Base-by-base conservation (phyloP, 2,329 filamentous ascomycete genomes). In the Cryphonectria japonica region DNA sequence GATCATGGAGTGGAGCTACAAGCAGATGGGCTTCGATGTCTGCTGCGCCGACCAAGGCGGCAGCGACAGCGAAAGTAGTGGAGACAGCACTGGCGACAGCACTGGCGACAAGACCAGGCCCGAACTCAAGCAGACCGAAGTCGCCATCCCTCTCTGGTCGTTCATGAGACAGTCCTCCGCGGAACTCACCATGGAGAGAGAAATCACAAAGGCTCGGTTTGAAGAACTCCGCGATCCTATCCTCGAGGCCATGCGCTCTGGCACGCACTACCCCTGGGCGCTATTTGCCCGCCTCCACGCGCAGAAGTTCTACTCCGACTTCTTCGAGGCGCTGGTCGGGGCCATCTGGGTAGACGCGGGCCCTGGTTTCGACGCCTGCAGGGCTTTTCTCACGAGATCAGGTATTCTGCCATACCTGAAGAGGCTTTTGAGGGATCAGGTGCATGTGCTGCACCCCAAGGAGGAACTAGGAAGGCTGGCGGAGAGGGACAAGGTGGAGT, bases 261-360 rank as follows among this genome's bases (percentile, higher is more conserved):
- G 86, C 0, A 73, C 74, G 0, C 79, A 82, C 22, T 97, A 95
- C 76, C 96, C 95, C 0, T 98, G 95, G 95, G 84, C 87, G 1
- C 80, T 89, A 0, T 87, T 98, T 0, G 84, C 89, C 0, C 84
- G 87, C 0, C 83, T 97, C 0, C 84, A 86, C 19, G 85, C 90
- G 0, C 88, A 88, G 22, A 98, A 98, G 77, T 92, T 93, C 79
- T 91, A 92, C 80, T 95, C 92, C 0, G 95, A 98, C 78, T 82
- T 98, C 9, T 84, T 98, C 13, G 95, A 98, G 82, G 88, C 89
- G 43, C 78, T 97, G 0, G 80, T 98, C 0, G 95, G 93, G 0
- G 95, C 94, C 0, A 85, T 98, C 0, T 98, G 92, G 84, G 83
- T 97, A 29, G 96, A 98, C 78, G 92, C 85, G 0, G 92, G 92